phyloP scores from a whole-genome alignment of 176 grass and related monocot species.

The Phragmites australis region DNA sequence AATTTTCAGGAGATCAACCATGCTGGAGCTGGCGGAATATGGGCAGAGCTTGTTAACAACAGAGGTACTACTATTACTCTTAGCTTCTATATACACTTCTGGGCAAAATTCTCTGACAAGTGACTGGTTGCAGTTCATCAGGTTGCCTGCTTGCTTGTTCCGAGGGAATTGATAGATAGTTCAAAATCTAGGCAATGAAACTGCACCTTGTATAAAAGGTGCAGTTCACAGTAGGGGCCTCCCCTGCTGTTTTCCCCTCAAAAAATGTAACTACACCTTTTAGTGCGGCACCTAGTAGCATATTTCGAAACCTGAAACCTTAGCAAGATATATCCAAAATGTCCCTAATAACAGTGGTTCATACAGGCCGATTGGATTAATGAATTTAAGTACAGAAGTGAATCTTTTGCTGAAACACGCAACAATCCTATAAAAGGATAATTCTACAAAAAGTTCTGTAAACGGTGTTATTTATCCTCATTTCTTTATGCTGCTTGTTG shows the following conservation, averaged over 20 bases:
- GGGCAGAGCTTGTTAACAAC: conserved; percentile 78
- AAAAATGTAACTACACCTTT: no score
- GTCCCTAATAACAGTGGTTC: background rate
- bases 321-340: background rate
- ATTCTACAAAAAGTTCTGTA: background rate
- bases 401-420: background rate
- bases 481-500: background rate
- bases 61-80: conserved; percentile 53
- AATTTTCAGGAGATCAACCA: conserved; percentile 78
- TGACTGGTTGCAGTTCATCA: background rate
- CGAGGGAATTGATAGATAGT: background rate
- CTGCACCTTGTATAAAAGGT: no score
- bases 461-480: background rate
- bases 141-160: background rate
- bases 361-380: background rate
- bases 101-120: background rate
- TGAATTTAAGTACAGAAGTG: background rate
- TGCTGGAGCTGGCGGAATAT: conserved; percentile 76
- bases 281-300: no score
- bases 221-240: no score
- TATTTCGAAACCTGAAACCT: background rate
- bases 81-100: background rate
- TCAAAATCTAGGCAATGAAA: background rate
- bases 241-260: no score
- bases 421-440: background rate